These are phyloP conservation scores for Thraustochytrium sp. DNA, from an alignment of 352 stramenopile species.

Conservation along the genomic window DNA sequence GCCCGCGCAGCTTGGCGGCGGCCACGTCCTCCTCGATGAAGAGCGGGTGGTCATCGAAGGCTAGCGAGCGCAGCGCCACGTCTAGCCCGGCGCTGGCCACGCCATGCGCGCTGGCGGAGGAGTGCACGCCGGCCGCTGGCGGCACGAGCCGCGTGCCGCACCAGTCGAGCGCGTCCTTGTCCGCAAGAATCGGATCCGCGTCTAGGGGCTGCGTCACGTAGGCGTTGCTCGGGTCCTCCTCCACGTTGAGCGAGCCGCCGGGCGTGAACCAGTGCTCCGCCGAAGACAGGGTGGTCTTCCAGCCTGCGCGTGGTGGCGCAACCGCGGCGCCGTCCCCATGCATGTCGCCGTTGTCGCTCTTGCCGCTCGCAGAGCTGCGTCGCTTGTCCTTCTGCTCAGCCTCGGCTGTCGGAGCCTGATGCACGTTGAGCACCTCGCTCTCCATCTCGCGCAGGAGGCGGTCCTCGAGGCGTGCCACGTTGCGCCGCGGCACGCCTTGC, in stretches of 20 bases:
- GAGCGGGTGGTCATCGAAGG: slow-evolving; percentile 28
- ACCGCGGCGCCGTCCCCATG: too few species aligned
- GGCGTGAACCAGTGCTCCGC: slow-evolving; percentile 13
- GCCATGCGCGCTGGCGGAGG: neutral
- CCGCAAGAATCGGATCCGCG: slow-evolving; percentile 23
- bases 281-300: neutral
- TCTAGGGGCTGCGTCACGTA: slow-evolving; percentile 24
- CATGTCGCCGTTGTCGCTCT: too few species aligned
- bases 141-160: neutral
- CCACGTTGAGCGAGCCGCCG: slow-evolving; percentile 3
- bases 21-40: slow-evolving; percentile 32
- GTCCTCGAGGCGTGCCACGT: slow-evolving; percentile 23
- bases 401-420: neutral
- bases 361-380: too few species aligned
- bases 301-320: too few species aligned
- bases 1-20: neutral
- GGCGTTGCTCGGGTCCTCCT: slow-evolving; percentile 30
- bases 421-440: neutral
- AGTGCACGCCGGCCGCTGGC: neutral
- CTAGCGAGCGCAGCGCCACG: neutral
- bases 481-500: neutral
- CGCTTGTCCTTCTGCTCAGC: too few species aligned
- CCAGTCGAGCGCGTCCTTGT: neutral
- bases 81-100: neutral
- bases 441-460: slow-evolving; percentile 32